Percentiles rank a stretch among this genome's conserved stretches.
phyloP scores from a whole-genome alignment of 768 basidiomycete species.

The Infundibulicybe gibba region DNA sequence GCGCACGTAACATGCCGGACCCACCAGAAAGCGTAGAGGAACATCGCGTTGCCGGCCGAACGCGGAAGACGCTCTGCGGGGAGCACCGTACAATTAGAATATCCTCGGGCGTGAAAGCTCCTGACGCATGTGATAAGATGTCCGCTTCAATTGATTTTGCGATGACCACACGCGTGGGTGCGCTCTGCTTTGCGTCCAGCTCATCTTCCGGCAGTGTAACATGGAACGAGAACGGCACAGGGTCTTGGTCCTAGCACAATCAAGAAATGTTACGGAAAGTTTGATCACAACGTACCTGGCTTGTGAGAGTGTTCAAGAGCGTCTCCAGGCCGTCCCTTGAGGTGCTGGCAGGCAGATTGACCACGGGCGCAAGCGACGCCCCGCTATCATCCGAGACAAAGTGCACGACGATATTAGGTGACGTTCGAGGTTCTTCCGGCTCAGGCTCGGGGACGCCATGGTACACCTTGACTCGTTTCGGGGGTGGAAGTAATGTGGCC shows the following conservation, averaged over 20 bases:
- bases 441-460: constrained; percentile 69
- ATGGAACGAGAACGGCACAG: constrained; percentile 90
- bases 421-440: constrained; percentile 34
- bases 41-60: constrained; percentile 91
- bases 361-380: constrained; percentile 74
- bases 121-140: constrained; percentile 69
- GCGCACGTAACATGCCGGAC: constrained; percentile 10
- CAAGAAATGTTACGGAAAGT: constrained; percentile 8
- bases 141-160: constrained; percentile 82
- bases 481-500: constrained; percentile 85
- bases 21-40: constrained; percentile 86
- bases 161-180: constrained; percentile 78
- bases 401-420: constrained; percentile 81
- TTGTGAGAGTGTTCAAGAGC: constrained; percentile 84
- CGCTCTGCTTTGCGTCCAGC: constrained; percentile 37
- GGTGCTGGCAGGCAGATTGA: constrained; percentile 87
- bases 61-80: constrained; percentile 93
- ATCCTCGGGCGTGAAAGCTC: constrained; percentile 80
- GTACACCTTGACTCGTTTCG: constrained; percentile 83
- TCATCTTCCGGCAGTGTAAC: constrained; percentile 62
- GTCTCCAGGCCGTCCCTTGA: constrained; percentile 80
- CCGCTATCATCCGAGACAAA: constrained; percentile 91
- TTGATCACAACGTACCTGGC: constrained; percentile 43
- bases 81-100: constrained; percentile 86
- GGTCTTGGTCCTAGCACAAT: constrained; percentile 68